Evolutionary conservation across 805 yeast species (phyloP).

Genomic region (Cyberlindnera mississippiensis): DNA sequence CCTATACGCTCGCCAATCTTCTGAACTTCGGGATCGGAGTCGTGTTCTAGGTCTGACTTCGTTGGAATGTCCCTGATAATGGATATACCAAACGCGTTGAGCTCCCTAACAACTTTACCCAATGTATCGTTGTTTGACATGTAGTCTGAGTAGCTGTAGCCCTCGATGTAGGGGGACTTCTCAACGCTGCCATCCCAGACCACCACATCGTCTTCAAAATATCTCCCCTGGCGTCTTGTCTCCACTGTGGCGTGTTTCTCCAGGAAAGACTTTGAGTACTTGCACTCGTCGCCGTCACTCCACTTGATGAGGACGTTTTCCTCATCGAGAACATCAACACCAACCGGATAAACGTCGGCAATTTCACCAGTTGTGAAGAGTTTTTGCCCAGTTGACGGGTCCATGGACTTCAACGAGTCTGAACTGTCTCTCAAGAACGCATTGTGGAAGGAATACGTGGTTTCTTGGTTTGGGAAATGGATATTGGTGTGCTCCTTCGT

Average conservation of each 20-base stretch:
- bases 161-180: constrained; percentile 14
- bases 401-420: constrained; percentile 43
- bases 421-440: constrained; percentile 68
- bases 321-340: constrained; percentile 32
- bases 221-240: constrained; percentile 29
- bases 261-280: constrained; percentile 46
- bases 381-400: constrained; percentile 55
- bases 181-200: constrained; percentile 37
- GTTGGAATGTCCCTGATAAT: constrained; percentile 54
- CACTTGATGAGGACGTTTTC: constrained; percentile 41
- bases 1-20: constrained; percentile 54
- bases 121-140: constrained; percentile 23
- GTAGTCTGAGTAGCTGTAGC: constrained; percentile 14
- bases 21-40: constrained; percentile 29
- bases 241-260: constrained; percentile 37
- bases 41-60: constrained; percentile 35
- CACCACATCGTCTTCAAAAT: constrained; percentile 39
- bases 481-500: constrained; percentile 10
- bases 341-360: constrained; percentile 31
- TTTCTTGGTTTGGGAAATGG: constrained; percentile 11
- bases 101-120: constrained; percentile 36
- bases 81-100: constrained; percentile 55
- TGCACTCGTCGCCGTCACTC: constrained; percentile 42
- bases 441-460: constrained; percentile 32
- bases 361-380: constrained; percentile 56